These are phyloP conservation scores for Rhodocollybia butyracea DNA, from an alignment of 768 basidiomycete species.

Conservation along the genomic window DNA sequence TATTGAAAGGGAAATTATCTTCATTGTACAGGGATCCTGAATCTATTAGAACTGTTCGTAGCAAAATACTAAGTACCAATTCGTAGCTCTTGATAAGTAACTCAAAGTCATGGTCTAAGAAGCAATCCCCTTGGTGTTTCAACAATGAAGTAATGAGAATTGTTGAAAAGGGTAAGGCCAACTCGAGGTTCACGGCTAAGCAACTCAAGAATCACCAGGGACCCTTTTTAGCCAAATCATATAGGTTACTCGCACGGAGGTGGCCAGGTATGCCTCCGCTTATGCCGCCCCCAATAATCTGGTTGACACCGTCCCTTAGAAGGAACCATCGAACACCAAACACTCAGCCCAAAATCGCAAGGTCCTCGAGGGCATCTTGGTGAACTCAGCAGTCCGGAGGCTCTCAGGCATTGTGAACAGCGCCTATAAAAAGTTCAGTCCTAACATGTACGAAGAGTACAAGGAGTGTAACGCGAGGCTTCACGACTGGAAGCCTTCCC, in stretches of 20 bases:
- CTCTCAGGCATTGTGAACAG: neutral
- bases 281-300: neutral
- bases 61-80: no score
- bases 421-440: neutral
- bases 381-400: neutral
- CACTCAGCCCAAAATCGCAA: neutral
- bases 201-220: neutral
- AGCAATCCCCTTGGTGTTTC: no score
- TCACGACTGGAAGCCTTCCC: neutral
- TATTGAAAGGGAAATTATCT: no score
- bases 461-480: neutral
- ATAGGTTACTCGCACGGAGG: conserved; percentile 2
- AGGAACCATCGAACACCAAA: neutral
- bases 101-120: no score
- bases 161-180: neutral
- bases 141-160: neutral
- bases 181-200: neutral
- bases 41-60: no score
- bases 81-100: no score
- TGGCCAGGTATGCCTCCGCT: neutral
- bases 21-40: no score
- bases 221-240: neutral
- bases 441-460: neutral
- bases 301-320: neutral
- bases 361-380: neutral